Evolutionary conservation across 352 stramenopile species (phyloP).

Genomic region (Phytophthora kernoviae): DNA sequence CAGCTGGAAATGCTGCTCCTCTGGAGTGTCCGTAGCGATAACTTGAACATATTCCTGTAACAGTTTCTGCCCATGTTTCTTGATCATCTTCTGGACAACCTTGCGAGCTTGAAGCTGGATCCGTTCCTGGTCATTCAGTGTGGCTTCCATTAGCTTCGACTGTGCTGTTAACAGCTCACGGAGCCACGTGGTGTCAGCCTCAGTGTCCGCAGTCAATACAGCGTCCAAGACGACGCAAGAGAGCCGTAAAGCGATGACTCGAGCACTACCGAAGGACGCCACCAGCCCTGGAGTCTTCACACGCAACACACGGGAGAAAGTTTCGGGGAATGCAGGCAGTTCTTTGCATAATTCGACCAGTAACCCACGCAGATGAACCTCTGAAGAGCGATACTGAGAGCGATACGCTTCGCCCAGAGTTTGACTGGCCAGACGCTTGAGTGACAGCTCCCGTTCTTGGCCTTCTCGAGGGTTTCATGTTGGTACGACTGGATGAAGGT

Average conservation of each 20-base stretch:
- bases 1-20: slow-evolving; percentile 66
- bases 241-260: slow-evolving; percentile 61
- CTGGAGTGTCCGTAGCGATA: slow-evolving; percentile 28
- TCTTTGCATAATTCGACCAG: slow-evolving; percentile 35
- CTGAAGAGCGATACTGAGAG: slow-evolving; percentile 58
- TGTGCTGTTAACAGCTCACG: slow-evolving; percentile 50
- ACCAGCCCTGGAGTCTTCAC: slow-evolving; percentile 41
- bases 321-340: slow-evolving; percentile 51
- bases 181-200: slow-evolving; percentile 41
- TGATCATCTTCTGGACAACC: slow-evolving; percentile 50
- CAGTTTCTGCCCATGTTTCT: slow-evolving; percentile 44
- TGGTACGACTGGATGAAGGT: slow-evolving; percentile 68
- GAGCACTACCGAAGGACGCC: slow-evolving; percentile 59
- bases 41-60: slow-evolving; percentile 46
- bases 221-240: slow-evolving; percentile 59
- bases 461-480: slow-evolving; percentile 71
- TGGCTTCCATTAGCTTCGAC: slow-evolving; percentile 62
- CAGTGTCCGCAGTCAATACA: slow-evolving; percentile 16
- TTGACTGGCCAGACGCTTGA: slow-evolving; percentile 73
- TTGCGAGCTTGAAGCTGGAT: slow-evolving; percentile 49
- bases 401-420: slow-evolving; percentile 59
- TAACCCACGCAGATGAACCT: slow-evolving; percentile 59
- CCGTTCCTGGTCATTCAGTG: slow-evolving; percentile 48
- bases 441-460: slow-evolving; percentile 57
- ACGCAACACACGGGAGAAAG: slow-evolving; percentile 55